Conservation (phyloP, 768 basidiomycete genomes). For the Holtermannia corniformis region DNA sequence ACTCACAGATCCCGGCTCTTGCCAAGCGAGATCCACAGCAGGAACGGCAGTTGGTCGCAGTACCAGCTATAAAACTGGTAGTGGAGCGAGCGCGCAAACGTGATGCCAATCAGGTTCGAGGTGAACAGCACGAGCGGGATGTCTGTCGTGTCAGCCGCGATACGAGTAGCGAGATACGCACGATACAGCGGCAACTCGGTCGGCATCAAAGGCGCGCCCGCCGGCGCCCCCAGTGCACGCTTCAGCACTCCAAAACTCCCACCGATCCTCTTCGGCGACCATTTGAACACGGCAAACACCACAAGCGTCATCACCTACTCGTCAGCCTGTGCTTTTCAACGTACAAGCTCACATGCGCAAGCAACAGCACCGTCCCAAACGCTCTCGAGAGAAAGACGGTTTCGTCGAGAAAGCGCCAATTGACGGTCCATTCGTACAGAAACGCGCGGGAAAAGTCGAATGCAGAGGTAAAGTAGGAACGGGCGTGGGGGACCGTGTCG, state of each 20-base stretch:
- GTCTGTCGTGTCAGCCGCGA: conserved; percentile 52
- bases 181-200: too few species aligned
- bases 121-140: conserved; percentile 74
- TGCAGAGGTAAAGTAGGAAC: conserved; percentile 60
- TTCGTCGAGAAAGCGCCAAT: conserved; percentile 83
- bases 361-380: conserved; percentile 57
- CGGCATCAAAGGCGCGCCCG: too few species aligned
- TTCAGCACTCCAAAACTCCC: conserved; percentile 54
- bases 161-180: too few species aligned
- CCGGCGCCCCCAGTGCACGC: too few species aligned
- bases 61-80: conserved; percentile 99
- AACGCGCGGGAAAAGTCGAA: conserved; percentile 85
- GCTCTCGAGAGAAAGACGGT: conserved; percentile 58
- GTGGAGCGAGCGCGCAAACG: conserved; percentile 88
- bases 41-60: conserved; percentile 75
- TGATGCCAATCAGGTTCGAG: conserved; percentile 80
- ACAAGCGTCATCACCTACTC: conserved; percentile 45
- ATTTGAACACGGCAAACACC: conserved; percentile 60
- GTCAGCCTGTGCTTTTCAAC: neutral
- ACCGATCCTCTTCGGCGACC: conserved; percentile 63
- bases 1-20: too few species aligned
- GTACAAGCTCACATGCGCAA: conserved; percentile 49
- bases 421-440: conserved; percentile 94
- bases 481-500: conserved; percentile 44
- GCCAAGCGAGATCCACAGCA: conserved; percentile 44